Base-by-base conservation (phyloP, 208 protist genomes). In the Acanthamoeba royreba region DNA sequence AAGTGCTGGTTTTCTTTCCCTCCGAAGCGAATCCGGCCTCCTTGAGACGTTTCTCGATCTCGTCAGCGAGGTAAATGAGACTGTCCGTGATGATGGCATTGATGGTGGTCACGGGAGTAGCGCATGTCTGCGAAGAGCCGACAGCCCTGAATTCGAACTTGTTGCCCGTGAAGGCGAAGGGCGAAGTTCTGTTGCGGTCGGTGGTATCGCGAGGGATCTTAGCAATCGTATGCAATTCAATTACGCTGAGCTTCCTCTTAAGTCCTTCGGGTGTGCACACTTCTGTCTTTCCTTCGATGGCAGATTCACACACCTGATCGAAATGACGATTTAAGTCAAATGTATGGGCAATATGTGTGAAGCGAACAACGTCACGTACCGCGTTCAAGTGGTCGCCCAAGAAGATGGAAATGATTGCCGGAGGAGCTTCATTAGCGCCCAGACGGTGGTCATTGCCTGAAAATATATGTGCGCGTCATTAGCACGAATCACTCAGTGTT, bases 81-180 rank as follows among this genome's bases (percentile, higher is more conserved):
- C 96, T 95, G n/a, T 98, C 97, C 22, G 97, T 96, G n/a, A 97
- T 61, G n/a, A 96, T 95, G 33, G 97, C 95, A 85, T 98, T 98
- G 2, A 98, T 47, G n/a, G 98, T 87, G n/a, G 96, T 98, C 66
- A 97, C 96, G 63, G 97, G 94, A 15, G 90, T 63, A 25, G 95
- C 94, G 42, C 96, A 91, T 38, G 93, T 96, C 93, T 98, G 97
- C 15, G 94, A 96, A 28, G 97, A 97, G 46, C 98, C 98, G 49
- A 98, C 95, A 4, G 97, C 97, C 72, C 98, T 94, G 95, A 98
- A 98, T 86, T 98, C 98, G 94, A 98, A 98, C 88, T 97, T 97
- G 86, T 98, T 97, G 77, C 96, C n/a, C n/a, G 96, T 97, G 87
- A 98, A 98, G 28, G 98, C 96, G 91, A 98, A 98, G 72, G 98